These are phyloP conservation scores for Sicyos baderoa DNA, from an alignment of 306 rosid species.

Conservation along the genomic window DNA sequence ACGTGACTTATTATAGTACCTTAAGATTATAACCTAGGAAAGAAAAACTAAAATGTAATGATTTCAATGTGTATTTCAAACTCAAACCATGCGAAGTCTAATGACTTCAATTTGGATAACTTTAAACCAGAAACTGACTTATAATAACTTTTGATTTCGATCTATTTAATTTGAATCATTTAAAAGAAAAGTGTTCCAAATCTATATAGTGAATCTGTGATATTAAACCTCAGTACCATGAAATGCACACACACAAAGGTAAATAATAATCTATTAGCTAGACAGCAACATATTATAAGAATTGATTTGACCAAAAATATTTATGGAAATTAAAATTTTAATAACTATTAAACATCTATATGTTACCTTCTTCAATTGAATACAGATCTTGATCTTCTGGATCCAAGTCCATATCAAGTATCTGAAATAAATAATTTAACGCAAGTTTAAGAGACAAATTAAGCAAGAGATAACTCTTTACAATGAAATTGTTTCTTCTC, in stretches of 20 bases:
- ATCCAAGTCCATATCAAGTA: conserved; percentile 94
- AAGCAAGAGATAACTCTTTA: background rate
- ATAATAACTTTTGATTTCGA: background rate
- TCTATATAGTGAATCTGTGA: background rate
- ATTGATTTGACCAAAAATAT: conserved; percentile 11
- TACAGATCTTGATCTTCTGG: conserved; percentile 60
- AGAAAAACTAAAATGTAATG: background rate
- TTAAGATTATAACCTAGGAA: background rate
- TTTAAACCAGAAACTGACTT: background rate
- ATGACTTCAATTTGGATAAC: background rate
- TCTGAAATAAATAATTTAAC: conserved; percentile 36
- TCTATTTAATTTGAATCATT: background rate
- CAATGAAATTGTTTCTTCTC: too few relatives aligned
- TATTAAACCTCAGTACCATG: background rate
- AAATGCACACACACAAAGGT: background rate
- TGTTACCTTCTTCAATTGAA: conserved; percentile 66
- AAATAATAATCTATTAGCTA: background rate
- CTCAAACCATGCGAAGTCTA: background rate
- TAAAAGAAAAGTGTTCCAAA: background rate
- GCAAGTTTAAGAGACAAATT: conserved; percentile 6
- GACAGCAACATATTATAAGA: background rate
- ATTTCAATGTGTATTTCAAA: background rate
- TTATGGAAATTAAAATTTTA: background rate
- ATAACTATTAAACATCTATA: conserved; percentile 5
- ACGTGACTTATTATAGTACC: background rate